Evolutionary conservation across 2,329 filamentous ascomycete genomes (phyloP), one percentile per base, ranked within the genome.

Genomic region (Botrytis byssoidea): DNA sequence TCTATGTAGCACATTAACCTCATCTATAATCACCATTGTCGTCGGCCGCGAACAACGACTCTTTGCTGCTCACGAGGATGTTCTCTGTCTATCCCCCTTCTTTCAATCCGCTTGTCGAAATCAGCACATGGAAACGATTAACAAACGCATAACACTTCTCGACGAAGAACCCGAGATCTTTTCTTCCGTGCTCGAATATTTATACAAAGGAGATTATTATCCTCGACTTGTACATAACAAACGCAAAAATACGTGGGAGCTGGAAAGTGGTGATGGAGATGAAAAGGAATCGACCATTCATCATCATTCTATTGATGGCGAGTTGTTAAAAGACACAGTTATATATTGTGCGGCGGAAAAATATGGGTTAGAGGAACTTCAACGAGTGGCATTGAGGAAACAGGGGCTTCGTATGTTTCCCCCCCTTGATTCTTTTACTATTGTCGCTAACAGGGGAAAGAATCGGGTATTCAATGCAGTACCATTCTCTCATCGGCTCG

Each of bases 111-210:
- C 87, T 61, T 88, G 91, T 76, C 86, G 87, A 73, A 86, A 86
- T 76, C 89, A 91, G 79, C 92, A 88, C 85, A 87, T 89, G 83
- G 88, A 82, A n/a, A 82, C 85, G 73, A 81, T 82, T 66, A 86
- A 85, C 81, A 94, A 93, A 83, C 90, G 91, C 72, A 92, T 97
- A 81, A 88, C 91, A 70, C 88, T 97, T 2, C 92, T 93, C 1
- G 90, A 95, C 74, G 95, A 97, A 83, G 91, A 95, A 78, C 94
- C 95, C 32, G 94, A 97, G 82, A 91, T 97, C 79, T 95, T 98
- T 83, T 97, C 93, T 12, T 94, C 92, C 9, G 88, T 98, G 18
- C 90, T 98, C 73, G 95, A 98, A 81, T 97, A 92, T 78, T 89
- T 98, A 73, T 81, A 81, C 77, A 97, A 97, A 84, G 94, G 94